Conservation (phyloP, 2,329 filamentous ascomycete genomes). For the Fusarium newnesense region DNA sequence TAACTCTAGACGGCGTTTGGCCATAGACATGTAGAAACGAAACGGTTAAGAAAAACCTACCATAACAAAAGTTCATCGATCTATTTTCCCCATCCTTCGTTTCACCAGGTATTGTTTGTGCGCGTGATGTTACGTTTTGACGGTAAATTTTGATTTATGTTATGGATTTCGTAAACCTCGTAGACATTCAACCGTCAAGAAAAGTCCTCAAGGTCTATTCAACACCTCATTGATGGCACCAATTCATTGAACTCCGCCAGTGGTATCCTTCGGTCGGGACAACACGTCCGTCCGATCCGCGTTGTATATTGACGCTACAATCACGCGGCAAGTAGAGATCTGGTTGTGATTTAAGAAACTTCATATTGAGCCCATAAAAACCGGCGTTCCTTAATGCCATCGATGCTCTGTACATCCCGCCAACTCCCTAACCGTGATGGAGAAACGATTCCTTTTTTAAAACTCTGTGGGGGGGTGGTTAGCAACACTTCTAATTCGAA, state of each 20-base stretch:
- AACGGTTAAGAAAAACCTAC: constrained; percentile 39
- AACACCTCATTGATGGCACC: constrained; percentile 28
- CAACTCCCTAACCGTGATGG: constrained; percentile 60
- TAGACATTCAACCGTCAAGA: constrained; percentile 36
- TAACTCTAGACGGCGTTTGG: constrained; percentile 55
- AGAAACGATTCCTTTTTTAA: constrained; percentile 55
- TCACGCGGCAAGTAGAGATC: constrained; percentile 44
- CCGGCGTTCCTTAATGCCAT: constrained; percentile 56
- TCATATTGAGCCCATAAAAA: constrained; percentile 58
- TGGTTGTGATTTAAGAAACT: constrained; percentile 48
- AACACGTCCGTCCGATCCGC: constrained; percentile 41
- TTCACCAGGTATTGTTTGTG: neutral
- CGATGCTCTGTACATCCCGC: constrained; percentile 60
- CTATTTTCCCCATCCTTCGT: neutral
- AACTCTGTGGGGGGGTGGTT: constrained; percentile 50
- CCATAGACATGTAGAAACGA: constrained; percentile 55
- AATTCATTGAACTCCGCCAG: constrained; percentile 37
- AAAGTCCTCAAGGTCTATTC: constrained; percentile 37
- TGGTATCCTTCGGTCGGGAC: constrained; percentile 41
- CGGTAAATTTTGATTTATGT: constrained; percentile 30
- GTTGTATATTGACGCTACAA: constrained; percentile 43
- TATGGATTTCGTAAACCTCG: constrained; percentile 32
- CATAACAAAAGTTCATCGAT: constrained; percentile 27
- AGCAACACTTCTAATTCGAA: constrained; percentile 26
- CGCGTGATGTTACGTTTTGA: constrained; percentile 11